phyloP scores from a whole-genome alignment of 2,329 filamentous ascomycete genomes.

The Paracoccidioides lutzii region DNA sequence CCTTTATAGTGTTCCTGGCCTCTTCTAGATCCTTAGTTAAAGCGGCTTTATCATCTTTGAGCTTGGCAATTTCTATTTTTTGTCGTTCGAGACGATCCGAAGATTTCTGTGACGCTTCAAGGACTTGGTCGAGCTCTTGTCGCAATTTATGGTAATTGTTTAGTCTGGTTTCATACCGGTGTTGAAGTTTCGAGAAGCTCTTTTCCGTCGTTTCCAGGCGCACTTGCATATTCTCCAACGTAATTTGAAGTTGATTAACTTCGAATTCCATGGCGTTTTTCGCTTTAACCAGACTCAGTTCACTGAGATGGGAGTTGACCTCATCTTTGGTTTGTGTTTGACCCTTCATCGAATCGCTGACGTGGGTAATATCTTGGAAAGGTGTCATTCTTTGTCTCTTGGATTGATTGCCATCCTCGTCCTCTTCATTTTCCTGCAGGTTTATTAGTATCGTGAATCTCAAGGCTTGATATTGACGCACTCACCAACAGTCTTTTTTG shows the following conservation, averaged over 20 bases:
- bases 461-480: background rate
- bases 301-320: conserved; percentile 17
- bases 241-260: conserved; percentile 19
- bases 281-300: conserved; percentile 21
- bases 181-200: conserved; percentile 26
- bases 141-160: conserved; percentile 26
- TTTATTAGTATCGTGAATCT: background rate
- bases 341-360: conserved; percentile 23
- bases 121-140: conserved; percentile 24
- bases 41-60: conserved; percentile 30
- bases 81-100: conserved; percentile 22
- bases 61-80: conserved; percentile 25
- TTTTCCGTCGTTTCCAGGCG: conserved; percentile 23
- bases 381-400: conserved; percentile 29
- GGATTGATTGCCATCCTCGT: conserved; percentile 16
- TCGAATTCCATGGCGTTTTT: conserved; percentile 21
- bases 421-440: conserved; percentile 19
- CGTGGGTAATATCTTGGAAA: conserved; percentile 25
- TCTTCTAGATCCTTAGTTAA: conserved; percentile 28
- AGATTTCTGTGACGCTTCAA: conserved; percentile 17
- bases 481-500: conserved; percentile 18
- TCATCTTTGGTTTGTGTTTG: conserved; percentile 20
- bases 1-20: conserved; percentile 28
- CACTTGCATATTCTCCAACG: conserved; percentile 16
- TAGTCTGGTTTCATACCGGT: conserved; percentile 33